phyloP scores from a whole-genome alignment of 2,329 filamentous ascomycete genomes.

The Verticillium alfalfae region DNA sequence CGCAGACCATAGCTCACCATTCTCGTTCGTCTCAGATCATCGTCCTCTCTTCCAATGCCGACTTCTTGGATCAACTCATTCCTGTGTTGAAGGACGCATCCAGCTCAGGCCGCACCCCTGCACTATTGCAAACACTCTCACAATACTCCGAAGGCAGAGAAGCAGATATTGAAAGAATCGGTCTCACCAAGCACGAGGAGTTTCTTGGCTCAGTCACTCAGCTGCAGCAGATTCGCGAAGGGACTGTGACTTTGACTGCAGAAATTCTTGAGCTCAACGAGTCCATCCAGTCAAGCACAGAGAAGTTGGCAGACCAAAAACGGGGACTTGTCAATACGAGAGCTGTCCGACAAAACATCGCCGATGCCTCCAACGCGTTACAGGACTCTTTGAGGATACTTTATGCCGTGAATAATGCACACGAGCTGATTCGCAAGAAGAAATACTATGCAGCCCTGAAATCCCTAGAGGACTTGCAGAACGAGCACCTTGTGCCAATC shows the following conservation, averaged over 20 bases:
- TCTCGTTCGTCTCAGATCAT: conserved; percentile 65
- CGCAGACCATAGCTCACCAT: not conserved
- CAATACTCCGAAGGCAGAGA: conserved; percentile 85
- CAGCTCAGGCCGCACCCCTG: conserved; percentile 63
- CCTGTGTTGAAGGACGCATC: conserved; percentile 89
- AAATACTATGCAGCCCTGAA: conserved; percentile 94
- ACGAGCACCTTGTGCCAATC: conserved; percentile 75
- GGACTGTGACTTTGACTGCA: conserved; percentile 79
- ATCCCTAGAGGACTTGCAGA: conserved; percentile 90
- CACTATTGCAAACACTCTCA: conserved; percentile 71
- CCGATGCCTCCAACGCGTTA: conserved; percentile 82
- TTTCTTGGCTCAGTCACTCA: conserved; percentile 93
- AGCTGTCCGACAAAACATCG: conserved; percentile 89
- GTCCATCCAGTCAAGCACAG: conserved; percentile 90
- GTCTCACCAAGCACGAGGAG: conserved; percentile 92
- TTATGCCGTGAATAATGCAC: conserved; percentile 86
- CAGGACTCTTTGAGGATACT: conserved; percentile 90
- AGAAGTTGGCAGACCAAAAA: conserved; percentile 91
- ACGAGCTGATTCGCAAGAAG: conserved; percentile 86
- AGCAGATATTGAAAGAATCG: conserved; percentile 87
- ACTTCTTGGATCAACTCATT: conserved; percentile 94
- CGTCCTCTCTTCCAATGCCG: conserved; percentile 81
- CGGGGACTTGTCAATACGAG: conserved; percentile 89
- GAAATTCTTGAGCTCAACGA: conserved; percentile 92
- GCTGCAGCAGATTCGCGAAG: conserved; percentile 85